Evolutionary conservation across 176 grass and related monocot species (phyloP), one percentile per base, ranked within the genome.

Genomic region (Phragmites australis): DNA sequence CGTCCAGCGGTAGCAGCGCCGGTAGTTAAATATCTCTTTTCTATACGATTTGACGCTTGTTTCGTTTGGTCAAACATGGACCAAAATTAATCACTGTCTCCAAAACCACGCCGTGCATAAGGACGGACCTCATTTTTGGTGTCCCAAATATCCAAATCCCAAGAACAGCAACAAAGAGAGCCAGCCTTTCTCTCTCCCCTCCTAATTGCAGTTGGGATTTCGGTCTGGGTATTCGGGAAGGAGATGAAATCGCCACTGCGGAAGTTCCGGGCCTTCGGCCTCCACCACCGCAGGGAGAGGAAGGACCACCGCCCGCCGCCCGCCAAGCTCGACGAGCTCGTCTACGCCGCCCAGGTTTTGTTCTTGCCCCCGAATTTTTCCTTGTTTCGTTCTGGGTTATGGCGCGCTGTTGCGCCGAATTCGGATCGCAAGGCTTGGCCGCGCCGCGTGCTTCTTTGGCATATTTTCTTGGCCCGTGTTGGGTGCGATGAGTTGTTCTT

Each of bases 201-300:
- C 26, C 68, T 43, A 50, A 46, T 84, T 34, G 52, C 49, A 19
- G 59, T 22, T 53, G 2, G 16, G 19, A 6, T 75, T 55, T 42
- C 41, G 6, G 9, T 7, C 30, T 22, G 25, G 47, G 77, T 65
- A 74, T 81, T 73, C 61, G 30, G 44, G 53, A 10, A 6, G 42
- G 67, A 34, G 77, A 98, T 98, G 96, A 98, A 98, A 78, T 93
- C 96, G 32, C 90, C 96, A 76, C 77, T 98, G 72, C 87, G 92
- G 68, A 93, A 81, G 84, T 79, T 94, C 32, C 86, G 88, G 69
- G 90, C 69, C 19, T 80, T 98, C 58, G 70, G 77, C 43, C 66
- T 91, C 22, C 65, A 84, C 50, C 82, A 87, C 55, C 80, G 72
- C 63, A 74, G 62, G 62, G 84, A 90, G 63, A 46, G 54, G 83